Conservation (phyloP, 352 stramenopile species). For the Pythium periplocum region DNA sequence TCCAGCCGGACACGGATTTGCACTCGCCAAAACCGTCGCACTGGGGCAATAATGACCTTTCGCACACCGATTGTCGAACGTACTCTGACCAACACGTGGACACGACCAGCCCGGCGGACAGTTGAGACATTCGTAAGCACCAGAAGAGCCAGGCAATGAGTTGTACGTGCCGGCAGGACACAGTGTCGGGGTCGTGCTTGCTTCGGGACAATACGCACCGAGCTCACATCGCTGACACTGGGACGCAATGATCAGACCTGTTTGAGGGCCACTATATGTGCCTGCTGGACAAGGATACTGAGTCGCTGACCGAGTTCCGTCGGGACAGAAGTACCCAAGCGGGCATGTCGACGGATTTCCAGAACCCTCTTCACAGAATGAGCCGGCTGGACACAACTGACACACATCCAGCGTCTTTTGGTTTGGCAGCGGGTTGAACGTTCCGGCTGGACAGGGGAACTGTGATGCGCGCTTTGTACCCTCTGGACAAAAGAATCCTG, state of each 20-base stretch:
- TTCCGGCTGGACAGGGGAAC: slow-evolving; percentile 85
- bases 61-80: slow-evolving; percentile 57
- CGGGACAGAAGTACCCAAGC: slow-evolving; percentile 77
- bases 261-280: slow-evolving; percentile 72
- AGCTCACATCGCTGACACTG: slow-evolving; percentile 55
- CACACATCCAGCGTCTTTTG: slow-evolving; percentile 54
- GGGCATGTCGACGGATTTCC: slow-evolving; percentile 51
- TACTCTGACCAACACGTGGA: slow-evolving; percentile 54
- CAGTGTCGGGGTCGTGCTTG: slow-evolving; percentile 51
- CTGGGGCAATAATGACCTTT: slow-evolving; percentile 72
- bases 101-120: slow-evolving; percentile 75
- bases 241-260: slow-evolving; percentile 33
- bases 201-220: slow-evolving; percentile 83
- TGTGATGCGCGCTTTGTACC: slow-evolving; percentile 55
- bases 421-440: slow-evolving; percentile 57
- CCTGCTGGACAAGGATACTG: slow-evolving; percentile 86
- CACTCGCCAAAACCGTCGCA: slow-evolving; percentile 42
- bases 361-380: slow-evolving; percentile 55
- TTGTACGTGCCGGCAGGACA: slow-evolving; percentile 83
- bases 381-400: slow-evolving; percentile 45
- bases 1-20: slow-evolving; percentile 65
- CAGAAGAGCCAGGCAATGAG: slow-evolving; percentile 34
- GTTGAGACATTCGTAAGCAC: slow-evolving; percentile 48
- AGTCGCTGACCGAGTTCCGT: slow-evolving; percentile 48
- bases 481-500: slow-evolving; percentile 67